These are phyloP conservation scores for Colletotrichum lentis DNA, from an alignment of 2,329 filamentous ascomycete genomes.

Conservation along the genomic window DNA sequence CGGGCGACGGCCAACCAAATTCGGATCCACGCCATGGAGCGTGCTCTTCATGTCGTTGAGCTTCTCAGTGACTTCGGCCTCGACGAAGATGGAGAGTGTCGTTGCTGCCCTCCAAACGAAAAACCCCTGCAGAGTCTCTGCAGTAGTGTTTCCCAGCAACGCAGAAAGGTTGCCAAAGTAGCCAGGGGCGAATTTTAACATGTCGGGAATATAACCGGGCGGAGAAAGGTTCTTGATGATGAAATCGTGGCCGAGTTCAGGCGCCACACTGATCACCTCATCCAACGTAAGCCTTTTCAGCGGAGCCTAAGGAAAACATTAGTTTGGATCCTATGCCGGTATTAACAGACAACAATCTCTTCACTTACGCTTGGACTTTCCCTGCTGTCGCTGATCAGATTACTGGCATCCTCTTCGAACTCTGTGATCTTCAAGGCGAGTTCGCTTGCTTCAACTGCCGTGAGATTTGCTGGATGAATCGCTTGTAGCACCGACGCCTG, in stretches of 20 bases:
- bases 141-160: constrained; percentile 61
- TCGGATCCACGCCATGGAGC: constrained; percentile 8
- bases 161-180: constrained; percentile 67
- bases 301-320: constrained; percentile 1
- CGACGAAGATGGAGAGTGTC: constrained; percentile 59
- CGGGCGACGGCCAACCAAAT: constrained; percentile 57
- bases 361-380: not conserved
- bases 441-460: constrained; percentile 3
- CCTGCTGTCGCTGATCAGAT: not conserved
- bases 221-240: constrained; percentile 64
- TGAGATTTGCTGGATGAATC: not conserved
- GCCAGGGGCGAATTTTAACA: constrained; percentile 59
- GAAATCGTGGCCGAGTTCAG: constrained; percentile 62
- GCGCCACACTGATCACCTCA: constrained; percentile 62
- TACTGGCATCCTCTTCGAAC: not conserved
- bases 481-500: not conserved
- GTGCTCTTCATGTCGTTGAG: constrained; percentile 59
- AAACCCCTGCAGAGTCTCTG: constrained; percentile 66
- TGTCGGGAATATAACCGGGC: constrained; percentile 45
- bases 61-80: constrained; percentile 66
- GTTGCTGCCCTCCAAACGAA: constrained; percentile 70
- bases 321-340: not conserved
- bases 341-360: no score
- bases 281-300: constrained; percentile 47
- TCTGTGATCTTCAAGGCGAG: constrained; percentile 40